Evolutionary conservation across 2,329 filamentous ascomycete species (phyloP), one percentile per base, ranked within the genome.

Genomic region (Aspergillus tanneri): DNA sequence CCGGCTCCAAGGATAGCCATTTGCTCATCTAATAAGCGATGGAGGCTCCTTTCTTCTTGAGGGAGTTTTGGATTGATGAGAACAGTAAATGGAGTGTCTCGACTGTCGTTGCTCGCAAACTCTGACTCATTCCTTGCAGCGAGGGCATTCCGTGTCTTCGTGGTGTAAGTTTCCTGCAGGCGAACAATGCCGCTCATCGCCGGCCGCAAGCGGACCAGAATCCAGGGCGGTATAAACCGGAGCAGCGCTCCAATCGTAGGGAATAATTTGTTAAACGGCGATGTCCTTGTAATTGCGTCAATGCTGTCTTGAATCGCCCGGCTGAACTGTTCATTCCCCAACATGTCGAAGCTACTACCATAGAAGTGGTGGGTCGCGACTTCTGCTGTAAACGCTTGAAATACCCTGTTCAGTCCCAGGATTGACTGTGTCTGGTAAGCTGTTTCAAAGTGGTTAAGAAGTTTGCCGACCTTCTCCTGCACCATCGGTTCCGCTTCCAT

Each of bases 321-420:
- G 45, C 57, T 60, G 39, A 43, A 56, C 16, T 61, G 53, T 4
- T 59, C 58, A 8, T 60, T 43, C 1, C 66, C 61, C 1, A 72
- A 58, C 5, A 63, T 66, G 14, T 63, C 54, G 23, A 61, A 60
- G 40, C 54, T 64, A 51, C 60, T 61, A 10, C 64, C 72, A 30
- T 71, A 73, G 14, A 59, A 63, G 43, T 73, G 73, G 14, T 69
- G 56, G 0, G 55, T 64, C 24, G 72, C 66, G 9, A 72, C 54
- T 47, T 73, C 70, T 8, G 62, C 60, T 2, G 67, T 66, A 40
- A 70, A 43, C 1, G 61, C 66, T 4, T 52, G 23, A 46, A 57
- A 53, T 3, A 48, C 51, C 38, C 55, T 46, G 50, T 52, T 51
- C 23, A 64, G 8, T 35, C 56, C 40, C 34, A 63, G 25, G 11